Evolutionary conservation across 148 eudicot species (phyloP).

Genomic region (Cornus suecica): DNA sequence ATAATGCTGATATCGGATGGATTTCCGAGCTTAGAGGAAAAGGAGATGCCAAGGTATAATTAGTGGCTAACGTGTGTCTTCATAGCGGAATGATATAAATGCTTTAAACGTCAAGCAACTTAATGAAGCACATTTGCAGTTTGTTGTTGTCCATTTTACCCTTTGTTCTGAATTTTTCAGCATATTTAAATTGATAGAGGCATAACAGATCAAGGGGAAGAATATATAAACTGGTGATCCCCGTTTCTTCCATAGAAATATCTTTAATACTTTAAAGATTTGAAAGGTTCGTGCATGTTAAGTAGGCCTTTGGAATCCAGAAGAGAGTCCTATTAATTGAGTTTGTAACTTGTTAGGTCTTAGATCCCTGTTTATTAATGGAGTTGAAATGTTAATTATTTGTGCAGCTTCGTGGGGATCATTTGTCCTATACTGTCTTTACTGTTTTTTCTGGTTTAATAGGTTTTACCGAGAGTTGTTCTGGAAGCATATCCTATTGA

Average conservation of each 20-base stretch:
- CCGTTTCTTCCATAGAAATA: neutral
- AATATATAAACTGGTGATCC: neutral
- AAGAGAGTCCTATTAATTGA: neutral
- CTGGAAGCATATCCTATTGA: slow-evolving; percentile 76
- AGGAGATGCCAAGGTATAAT: slow-evolving; percentile 66
- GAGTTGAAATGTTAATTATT: neutral
- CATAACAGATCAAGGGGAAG: neutral
- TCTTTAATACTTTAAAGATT: neutral
- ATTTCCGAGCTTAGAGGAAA: slow-evolving; percentile 61
- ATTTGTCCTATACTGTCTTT: neutral
- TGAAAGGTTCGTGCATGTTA: neutral
- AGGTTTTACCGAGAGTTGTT: slow-evolving; percentile 92
- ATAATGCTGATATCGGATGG: slow-evolving; percentile 92
- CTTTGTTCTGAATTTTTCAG: neutral
- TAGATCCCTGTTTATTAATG: no score
- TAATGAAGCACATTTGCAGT: neutral
- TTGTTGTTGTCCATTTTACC: neutral
- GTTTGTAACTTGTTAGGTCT: neutral
- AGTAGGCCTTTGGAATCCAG: neutral
- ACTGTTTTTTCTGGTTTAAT: neutral
- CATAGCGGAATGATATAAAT: no score
- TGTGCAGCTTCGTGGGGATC: neutral
- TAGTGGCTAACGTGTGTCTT: neutral
- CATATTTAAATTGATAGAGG: neutral
- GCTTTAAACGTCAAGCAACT: no score